Conservation (phyloP, 257 asterid species). For the Fraxinus pennsylvanica region DNA sequence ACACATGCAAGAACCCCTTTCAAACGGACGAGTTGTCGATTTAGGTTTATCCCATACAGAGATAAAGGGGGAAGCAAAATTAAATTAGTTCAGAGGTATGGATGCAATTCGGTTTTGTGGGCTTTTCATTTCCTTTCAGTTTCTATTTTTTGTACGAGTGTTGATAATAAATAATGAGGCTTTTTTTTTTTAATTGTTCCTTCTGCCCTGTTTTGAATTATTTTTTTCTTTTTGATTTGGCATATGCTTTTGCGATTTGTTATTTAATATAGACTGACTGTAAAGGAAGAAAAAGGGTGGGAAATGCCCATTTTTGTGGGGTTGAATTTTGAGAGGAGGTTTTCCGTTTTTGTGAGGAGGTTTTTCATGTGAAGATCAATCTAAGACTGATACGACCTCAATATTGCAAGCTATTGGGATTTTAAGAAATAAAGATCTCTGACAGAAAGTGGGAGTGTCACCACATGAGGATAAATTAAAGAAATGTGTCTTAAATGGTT, state of each 20-base stretch:
- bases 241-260: not conserved
- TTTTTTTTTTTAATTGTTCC: not conserved
- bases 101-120: not conserved
- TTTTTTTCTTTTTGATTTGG: not conserved
- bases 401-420: not conserved
- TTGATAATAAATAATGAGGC: not conserved
- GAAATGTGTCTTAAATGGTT: too few relatives aligned
- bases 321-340: too few relatives aligned
- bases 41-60: not conserved
- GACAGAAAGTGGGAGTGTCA: too few relatives aligned
- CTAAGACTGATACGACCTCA: not conserved
- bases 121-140: not conserved
- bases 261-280: not conserved
- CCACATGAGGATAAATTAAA: too few relatives aligned
- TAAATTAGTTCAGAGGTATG: conserved; percentile 33
- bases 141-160: not conserved
- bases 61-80: conserved; percentile 2
- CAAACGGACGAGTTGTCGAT: too few relatives aligned
- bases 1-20: too few relatives aligned
- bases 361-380: not conserved
- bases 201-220: conserved; percentile 3
- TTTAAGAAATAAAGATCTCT: not conserved
- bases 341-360: too few relatives aligned
- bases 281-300: not conserved
- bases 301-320: not conserved